These are phyloP conservation scores for Daldinia grandis DNA, from an alignment of 495 filamentous ascomycete species.

Conservation along the genomic window DNA sequence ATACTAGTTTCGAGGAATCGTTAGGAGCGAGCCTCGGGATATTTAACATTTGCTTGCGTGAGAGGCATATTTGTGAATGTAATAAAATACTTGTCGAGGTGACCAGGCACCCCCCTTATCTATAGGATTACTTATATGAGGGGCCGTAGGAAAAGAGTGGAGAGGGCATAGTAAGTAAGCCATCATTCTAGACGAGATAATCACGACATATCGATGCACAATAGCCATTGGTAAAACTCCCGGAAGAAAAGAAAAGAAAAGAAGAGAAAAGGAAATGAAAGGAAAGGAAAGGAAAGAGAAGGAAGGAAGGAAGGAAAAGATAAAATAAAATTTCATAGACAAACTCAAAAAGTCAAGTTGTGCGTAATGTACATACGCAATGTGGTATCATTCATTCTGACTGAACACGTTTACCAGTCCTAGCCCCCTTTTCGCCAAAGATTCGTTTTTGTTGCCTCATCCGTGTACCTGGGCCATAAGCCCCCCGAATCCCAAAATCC, in stretches of 20 bases:
- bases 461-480: neutral
- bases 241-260: too few relatives aligned
- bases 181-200: neutral
- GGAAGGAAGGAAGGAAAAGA: too few relatives aligned
- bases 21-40: neutral
- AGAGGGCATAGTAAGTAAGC: neutral
- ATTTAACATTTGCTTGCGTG: too few relatives aligned
- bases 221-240: too few relatives aligned
- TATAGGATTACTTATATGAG: neutral
- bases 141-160: neutral
- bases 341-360: neutral
- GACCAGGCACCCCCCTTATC: too few relatives aligned
- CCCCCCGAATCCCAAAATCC: neutral
- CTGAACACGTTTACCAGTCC: conserved; percentile 16
- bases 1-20: neutral
- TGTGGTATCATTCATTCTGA: conserved; percentile 42
- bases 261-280: too few relatives aligned
- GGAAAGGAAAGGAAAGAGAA: too few relatives aligned
- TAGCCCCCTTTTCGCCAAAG: neutral
- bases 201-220: neutral
- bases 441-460: conserved; percentile 1
- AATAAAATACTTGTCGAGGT: neutral
- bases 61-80: neutral
- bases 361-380: neutral
- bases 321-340: too few relatives aligned